phyloP scores from a whole-genome alignment of 768 basidiomycete genomes.

The Mycena latifolia region DNA sequence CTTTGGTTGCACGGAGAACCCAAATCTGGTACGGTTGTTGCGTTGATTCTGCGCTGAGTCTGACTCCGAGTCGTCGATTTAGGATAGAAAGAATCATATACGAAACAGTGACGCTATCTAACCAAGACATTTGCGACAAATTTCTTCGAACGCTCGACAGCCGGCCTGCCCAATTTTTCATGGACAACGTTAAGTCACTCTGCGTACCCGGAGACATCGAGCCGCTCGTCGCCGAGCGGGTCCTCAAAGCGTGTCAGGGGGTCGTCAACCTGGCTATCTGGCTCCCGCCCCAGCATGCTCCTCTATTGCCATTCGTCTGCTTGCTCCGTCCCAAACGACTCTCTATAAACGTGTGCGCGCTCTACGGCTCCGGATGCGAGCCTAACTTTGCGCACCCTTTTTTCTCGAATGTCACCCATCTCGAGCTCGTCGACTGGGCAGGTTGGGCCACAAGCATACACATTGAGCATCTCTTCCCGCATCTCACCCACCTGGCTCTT shows the following conservation, averaged over 20 bases:
- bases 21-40: constrained; percentile 42
- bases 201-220: too few species aligned
- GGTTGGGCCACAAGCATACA: constrained; percentile 18
- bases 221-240: too few species aligned
- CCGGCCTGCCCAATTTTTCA: too few species aligned
- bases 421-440: constrained; percentile 44
- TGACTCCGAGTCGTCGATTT: too few species aligned
- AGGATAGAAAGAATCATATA: too few species aligned
- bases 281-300: constrained; percentile 32
- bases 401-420: constrained; percentile 40
- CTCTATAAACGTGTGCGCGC: constrained; percentile 40
- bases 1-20: constrained; percentile 39
- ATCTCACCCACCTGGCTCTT: constrained; percentile 43
- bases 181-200: too few species aligned
- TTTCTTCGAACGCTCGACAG: too few species aligned
- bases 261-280: constrained; percentile 42
- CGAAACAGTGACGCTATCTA: too few species aligned
- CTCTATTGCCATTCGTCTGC: constrained; percentile 36
- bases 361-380: constrained; percentile 32
- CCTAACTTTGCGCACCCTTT: constrained; percentile 41
- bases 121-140: too few species aligned
- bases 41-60: too few species aligned
- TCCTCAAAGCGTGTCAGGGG: constrained; percentile 43
- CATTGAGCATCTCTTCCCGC: constrained; percentile 26
- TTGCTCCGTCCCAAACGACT: constrained; percentile 38